A percentile compares a stretch with the other conserved stretches of the same genome.
Conservation (phyloP, 1,139 yeast species). For the Yamadazyma sp. region DNA sequence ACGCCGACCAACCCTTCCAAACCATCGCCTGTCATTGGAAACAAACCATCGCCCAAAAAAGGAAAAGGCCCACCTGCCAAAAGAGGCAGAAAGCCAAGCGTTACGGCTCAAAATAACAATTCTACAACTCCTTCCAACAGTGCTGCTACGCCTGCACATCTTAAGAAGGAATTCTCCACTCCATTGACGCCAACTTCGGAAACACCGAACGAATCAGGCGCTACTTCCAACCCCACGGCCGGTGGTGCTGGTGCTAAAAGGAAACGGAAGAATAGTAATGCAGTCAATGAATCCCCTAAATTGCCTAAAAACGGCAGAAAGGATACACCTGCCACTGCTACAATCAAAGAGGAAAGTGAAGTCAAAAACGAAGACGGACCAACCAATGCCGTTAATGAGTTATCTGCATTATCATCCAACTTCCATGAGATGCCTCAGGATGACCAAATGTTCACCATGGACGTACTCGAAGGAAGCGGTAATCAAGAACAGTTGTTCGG, state of each 20-base stretch:
- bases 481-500: slow-evolving; percentile 24
- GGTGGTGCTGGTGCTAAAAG: slow-evolving; percentile 6
- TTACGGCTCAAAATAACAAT: slow-evolving; percentile 16
- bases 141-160: slow-evolving; percentile 26
- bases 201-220: slow-evolving; percentile 23
- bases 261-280: slow-evolving; percentile 24
- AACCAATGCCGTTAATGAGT: slow-evolving; percentile 19
- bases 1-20: slow-evolving; percentile 12
- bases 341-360: slow-evolving; percentile 25
- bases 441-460: slow-evolving; percentile 41
- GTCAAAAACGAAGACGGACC: slow-evolving; percentile 20
- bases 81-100: slow-evolving; percentile 37
- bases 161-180: slow-evolving; percentile 38
- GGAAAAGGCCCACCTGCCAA: slow-evolving; percentile 33
- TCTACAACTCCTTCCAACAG: slow-evolving; percentile 18
- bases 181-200: slow-evolving; percentile 49
- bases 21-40: slow-evolving; percentile 28
- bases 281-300: slow-evolving; percentile 36
- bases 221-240: not conserved
- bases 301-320: slow-evolving; percentile 21
- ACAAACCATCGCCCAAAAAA: slow-evolving; percentile 39
- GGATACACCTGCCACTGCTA: slow-evolving; percentile 24
- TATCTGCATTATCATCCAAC: slow-evolving; percentile 23
- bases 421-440: slow-evolving; percentile 28
- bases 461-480: slow-evolving; percentile 27